Conservation (phyloP, 331 rosid genomes). For the Quercus lobata region DNA sequence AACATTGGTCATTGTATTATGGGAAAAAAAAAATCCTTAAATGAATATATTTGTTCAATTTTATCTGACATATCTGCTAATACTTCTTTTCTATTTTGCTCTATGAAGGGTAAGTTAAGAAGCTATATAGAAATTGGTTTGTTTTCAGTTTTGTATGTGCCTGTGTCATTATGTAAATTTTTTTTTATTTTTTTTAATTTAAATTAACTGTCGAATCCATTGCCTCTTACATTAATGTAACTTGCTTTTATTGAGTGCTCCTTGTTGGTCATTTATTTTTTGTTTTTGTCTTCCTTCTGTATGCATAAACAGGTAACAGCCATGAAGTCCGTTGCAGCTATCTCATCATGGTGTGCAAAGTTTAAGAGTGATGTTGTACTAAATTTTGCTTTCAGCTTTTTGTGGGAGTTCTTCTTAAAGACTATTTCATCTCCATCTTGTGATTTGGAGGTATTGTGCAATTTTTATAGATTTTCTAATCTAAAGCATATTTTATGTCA, state of each 20-base stretch:
- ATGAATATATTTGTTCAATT: too few species aligned
- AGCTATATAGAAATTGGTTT: not conserved
- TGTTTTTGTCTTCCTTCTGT: constrained; percentile 23
- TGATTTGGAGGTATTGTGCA: constrained; percentile 66
- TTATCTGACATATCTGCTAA: not conserved
- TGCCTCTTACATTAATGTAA: not conserved
- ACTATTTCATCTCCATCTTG: constrained; percentile 50
- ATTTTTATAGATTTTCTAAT: constrained; percentile 14
- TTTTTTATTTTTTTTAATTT: not conserved
- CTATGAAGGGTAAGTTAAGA: not conserved
- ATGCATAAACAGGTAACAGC: constrained; percentile 52
- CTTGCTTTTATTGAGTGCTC: not conserved
- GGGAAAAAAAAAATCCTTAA: too few species aligned
- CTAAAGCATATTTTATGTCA: constrained; percentile 2
- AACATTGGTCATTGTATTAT: too few species aligned
- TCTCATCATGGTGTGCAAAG: constrained; percentile 58
- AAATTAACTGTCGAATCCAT: not conserved
- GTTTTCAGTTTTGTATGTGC: not conserved
- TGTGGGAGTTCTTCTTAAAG: constrained; percentile 75
- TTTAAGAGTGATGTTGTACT: constrained; percentile 35
- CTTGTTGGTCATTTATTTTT: not conserved
- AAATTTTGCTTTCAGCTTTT: constrained; percentile 43
- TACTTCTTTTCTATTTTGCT: not conserved
- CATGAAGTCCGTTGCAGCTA: constrained; percentile 62
- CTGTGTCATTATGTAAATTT: not conserved